A percentile compares a stretch with the other conserved stretches of the same genome.
phyloP scores from a whole-genome alignment of 1,284 basidiomycete genomes.

The Sparassis latifolia region DNA sequence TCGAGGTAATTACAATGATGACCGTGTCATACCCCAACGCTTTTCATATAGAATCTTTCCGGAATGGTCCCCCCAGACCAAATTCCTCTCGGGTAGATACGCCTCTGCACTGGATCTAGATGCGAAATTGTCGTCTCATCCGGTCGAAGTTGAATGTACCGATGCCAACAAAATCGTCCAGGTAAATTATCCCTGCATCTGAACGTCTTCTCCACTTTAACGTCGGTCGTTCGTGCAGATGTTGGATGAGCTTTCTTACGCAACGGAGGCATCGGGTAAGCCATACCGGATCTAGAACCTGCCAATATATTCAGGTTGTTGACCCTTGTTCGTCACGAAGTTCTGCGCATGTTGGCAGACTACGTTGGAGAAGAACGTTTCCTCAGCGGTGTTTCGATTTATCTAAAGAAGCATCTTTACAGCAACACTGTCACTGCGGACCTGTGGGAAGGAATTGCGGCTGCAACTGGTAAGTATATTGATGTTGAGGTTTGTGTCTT shows the following conservation, averaged over 20 bases:
- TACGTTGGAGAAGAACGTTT: constrained; percentile 89
- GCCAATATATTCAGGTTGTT: neutral
- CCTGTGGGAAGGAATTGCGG: constrained; percentile 85
- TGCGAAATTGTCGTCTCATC: constrained; percentile 88
- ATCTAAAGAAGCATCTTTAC: constrained; percentile 85
- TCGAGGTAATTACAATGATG: neutral
- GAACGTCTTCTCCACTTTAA: no score
- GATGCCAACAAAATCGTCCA: constrained; percentile 85
- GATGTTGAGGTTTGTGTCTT: neutral
- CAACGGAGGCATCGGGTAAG: constrained; percentile 77
- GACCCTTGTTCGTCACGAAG: constrained; percentile 27
- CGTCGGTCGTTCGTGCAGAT: constrained; percentile 40
- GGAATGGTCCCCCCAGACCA: constrained; percentile 55
- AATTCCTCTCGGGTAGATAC: constrained; percentile 63
- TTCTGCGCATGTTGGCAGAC: constrained; percentile 88
- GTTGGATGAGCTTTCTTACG: constrained; percentile 82
- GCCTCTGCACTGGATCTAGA: constrained; percentile 79
- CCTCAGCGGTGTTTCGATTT: constrained; percentile 83
- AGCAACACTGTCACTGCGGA: constrained; percentile 84
- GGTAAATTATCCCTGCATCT: constrained; percentile 24
- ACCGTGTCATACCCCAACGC: neutral
- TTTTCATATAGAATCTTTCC: constrained; percentile 53
- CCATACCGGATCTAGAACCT: neutral
- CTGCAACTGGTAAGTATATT: constrained; percentile 49
- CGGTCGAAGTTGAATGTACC: constrained; percentile 90